These are phyloP conservation scores for Adiantum capillusveneris DNA, from an alignment of 75 land plant genomes.

Conservation along the genomic window DNA sequence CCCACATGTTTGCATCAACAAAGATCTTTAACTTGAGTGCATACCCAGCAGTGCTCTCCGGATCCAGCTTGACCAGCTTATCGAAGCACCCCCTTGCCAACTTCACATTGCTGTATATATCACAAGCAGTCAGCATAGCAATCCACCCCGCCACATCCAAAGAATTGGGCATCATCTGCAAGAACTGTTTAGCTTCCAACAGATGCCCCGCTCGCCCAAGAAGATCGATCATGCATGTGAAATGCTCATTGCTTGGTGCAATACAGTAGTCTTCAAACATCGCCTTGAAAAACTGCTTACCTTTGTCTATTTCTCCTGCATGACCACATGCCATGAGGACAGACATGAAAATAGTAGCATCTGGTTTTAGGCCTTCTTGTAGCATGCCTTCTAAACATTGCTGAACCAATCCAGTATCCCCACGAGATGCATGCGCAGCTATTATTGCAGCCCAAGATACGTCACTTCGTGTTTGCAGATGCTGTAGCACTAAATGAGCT, in stretches of 20 bases:
- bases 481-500: conserved; percentile 20
- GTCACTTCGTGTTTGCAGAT: conserved; percentile 8
- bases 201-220: conserved; percentile 10
- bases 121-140: conserved; percentile 10
- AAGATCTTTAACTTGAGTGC: too few species aligned
- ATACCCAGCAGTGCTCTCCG: too few species aligned
- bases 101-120: not conserved
- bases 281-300: not conserved
- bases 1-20: too few species aligned
- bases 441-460: conserved; percentile 59
- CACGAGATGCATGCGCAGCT: conserved; percentile 31
- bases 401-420: not conserved
- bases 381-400: not conserved
- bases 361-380: not conserved
- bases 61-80: too few species aligned
- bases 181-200: conserved; percentile 7
- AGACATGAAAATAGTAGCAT: not conserved
- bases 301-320: conserved; percentile 10
- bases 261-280: conserved; percentile 1
- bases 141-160: conserved; percentile 6
- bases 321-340: conserved; percentile 12
- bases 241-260: conserved; percentile 6
- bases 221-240: conserved; percentile 8
- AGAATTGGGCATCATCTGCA: conserved; percentile 5
- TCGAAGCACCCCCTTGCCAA: too few species aligned